Percentiles rank a stretch among this genome's conserved stretches.
phyloP scores from a whole-genome alignment of 1,284 basidiomycete species.

The Tilletia caries region DNA sequence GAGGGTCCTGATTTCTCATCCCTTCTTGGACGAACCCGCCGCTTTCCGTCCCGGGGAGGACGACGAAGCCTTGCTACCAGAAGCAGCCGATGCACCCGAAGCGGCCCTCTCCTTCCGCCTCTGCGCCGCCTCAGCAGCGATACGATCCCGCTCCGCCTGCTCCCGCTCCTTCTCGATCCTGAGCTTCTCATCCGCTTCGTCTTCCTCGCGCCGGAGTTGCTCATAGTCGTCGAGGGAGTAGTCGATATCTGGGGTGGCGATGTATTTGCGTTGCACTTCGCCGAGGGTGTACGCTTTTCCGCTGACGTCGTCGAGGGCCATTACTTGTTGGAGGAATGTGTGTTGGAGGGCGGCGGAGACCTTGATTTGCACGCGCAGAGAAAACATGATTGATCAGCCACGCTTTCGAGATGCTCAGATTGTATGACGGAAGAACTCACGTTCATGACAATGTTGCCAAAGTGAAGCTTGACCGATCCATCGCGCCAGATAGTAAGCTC shows the following conservation, averaged over 20 bases:
- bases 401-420: neutral
- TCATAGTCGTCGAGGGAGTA: constrained; percentile 64
- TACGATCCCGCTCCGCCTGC: neutral
- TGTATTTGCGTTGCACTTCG: constrained; percentile 78
- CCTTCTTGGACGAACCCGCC: too few species aligned
- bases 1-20: too few species aligned
- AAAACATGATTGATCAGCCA: neutral
- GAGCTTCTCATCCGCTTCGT: neutral
- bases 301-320: constrained; percentile 66
- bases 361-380: neutral
- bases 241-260: constrained; percentile 80
- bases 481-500: constrained; percentile 44
- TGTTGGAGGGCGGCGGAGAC: constrained; percentile 58
- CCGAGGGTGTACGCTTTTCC: constrained; percentile 72
- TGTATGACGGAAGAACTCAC: constrained; percentile 16
- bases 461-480: constrained; percentile 40
- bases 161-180: neutral
- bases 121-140: neutral
- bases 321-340: constrained; percentile 83
- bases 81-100: neutral
- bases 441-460: constrained; percentile 47
- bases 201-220: neutral
- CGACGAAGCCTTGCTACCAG: neutral
- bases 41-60: too few species aligned
- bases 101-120: constrained; percentile 9